Conservation (phyloP, 2,329 filamentous ascomycete genomes). For the Madurella mycetomatis region DNA sequence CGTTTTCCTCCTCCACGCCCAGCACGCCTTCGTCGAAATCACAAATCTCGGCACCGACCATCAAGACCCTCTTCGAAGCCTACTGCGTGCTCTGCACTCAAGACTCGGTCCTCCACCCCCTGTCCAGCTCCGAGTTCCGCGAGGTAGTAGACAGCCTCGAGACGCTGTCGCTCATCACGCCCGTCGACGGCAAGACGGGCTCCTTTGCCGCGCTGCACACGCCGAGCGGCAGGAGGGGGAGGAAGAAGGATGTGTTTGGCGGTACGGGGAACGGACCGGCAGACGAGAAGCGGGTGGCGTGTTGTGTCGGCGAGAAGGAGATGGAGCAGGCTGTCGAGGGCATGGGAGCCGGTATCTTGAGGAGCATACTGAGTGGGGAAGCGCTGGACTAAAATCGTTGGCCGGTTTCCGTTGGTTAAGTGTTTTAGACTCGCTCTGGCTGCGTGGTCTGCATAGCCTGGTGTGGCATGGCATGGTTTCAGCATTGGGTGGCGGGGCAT, state of each 20-base stretch:
- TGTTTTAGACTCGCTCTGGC: background rate
- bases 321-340: slow-evolving; percentile 66
- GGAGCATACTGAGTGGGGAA: slow-evolving; percentile 58
- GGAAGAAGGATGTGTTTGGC: slow-evolving; percentile 49
- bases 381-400: slow-evolving; percentile 42
- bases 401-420: background rate
- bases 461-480: slow-evolving; percentile 5
- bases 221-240: slow-evolving; percentile 55
- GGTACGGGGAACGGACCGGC: slow-evolving; percentile 37
- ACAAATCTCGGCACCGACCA: slow-evolving; percentile 62
- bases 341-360: slow-evolving; percentile 56
- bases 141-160: slow-evolving; percentile 89
- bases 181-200: slow-evolving; percentile 64
- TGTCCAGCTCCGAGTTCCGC: slow-evolving; percentile 88
- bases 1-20: slow-evolving; percentile 13
- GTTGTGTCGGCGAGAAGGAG: slow-evolving; percentile 76
- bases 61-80: slow-evolving; percentile 78
- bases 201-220: slow-evolving; percentile 55
- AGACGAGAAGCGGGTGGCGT: slow-evolving; percentile 75
- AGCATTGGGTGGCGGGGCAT: too few species aligned
- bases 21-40: slow-evolving; percentile 50
- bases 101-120: slow-evolving; percentile 83
- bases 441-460: background rate
- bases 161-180: slow-evolving; percentile 74
- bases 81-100: slow-evolving; percentile 79